phyloP scores from a whole-genome alignment of 2,329 filamentous ascomycete species.

The Aspergillus sp. region DNA sequence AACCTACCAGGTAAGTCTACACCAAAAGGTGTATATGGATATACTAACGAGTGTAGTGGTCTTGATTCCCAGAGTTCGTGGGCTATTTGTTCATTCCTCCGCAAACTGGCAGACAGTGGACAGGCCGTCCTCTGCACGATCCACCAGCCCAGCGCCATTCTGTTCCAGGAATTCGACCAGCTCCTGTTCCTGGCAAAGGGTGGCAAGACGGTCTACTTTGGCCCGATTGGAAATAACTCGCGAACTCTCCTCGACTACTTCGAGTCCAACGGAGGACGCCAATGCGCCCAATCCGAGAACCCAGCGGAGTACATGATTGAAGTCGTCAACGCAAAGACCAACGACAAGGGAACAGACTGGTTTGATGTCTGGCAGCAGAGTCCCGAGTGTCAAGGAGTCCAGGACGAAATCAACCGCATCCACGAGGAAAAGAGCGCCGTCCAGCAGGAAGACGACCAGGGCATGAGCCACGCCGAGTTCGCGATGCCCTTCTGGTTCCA shows the following conservation, averaged over 20 bases:
- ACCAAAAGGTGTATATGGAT: too few relatives aligned
- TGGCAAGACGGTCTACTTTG: constrained; percentile 67
- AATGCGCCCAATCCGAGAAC: constrained; percentile 61
- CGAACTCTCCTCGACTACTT: constrained; percentile 62
- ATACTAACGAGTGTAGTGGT: constrained; percentile 45
- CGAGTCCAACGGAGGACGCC: constrained; percentile 57
- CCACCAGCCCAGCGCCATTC: constrained; percentile 87
- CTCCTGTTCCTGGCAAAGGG: constrained; percentile 62
- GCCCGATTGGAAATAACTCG: constrained; percentile 61
- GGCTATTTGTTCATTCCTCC: constrained; percentile 81
- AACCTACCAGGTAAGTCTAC: neutral
- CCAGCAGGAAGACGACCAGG: neutral
- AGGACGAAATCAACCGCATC: constrained; percentile 40
- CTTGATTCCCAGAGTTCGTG: constrained; percentile 90
- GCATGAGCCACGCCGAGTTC: constrained; percentile 56
- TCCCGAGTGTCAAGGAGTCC: constrained; percentile 53
- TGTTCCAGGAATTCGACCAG: constrained; percentile 80
- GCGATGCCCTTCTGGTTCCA: constrained; percentile 70
- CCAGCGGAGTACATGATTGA: constrained; percentile 70
- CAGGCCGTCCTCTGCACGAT: constrained; percentile 96
- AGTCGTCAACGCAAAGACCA: constrained; percentile 46
- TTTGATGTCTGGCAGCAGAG: constrained; percentile 58
- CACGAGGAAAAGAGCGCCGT: constrained; percentile 40
- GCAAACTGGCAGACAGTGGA: constrained; percentile 83
- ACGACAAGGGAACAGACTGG: constrained; percentile 53